These are phyloP conservation scores for Rosa chinensis DNA, from an alignment of 306 rosid genomes.

Conservation along the genomic window DNA sequence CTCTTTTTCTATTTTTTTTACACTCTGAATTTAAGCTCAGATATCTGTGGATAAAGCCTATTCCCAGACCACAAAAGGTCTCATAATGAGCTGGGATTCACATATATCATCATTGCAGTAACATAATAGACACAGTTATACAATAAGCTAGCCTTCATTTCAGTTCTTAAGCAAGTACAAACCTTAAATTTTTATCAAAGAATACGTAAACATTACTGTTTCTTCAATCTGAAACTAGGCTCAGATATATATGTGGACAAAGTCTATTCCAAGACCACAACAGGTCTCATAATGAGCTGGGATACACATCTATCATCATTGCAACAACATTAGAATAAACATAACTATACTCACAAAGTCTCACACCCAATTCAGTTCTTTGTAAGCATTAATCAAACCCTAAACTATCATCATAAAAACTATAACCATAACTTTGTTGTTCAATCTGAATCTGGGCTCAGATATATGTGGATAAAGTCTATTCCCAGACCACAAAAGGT, in stretches of 20 bases:
- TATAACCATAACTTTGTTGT: background rate
- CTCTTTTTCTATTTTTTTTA: too few relatives aligned
- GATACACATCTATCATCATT: constrained; percentile 6
- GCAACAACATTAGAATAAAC: background rate
- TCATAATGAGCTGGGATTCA: constrained; percentile 29
- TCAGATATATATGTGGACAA: constrained; percentile 5
- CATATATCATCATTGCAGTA: constrained; percentile 10
- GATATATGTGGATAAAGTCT: constrained; percentile 29
- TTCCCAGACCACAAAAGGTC: constrained; percentile 29
- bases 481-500: constrained; percentile 48
- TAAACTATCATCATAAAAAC: background rate
- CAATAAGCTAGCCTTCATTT: background rate
- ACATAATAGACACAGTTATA: too few relatives aligned
- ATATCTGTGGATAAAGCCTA: background rate
- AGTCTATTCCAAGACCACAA: constrained; percentile 12
- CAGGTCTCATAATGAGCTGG: constrained; percentile 14
- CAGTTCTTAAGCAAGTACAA: background rate
- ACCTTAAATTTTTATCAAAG: background rate
- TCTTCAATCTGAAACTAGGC: background rate
- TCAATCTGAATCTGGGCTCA: constrained; percentile 26
- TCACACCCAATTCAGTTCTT: background rate
- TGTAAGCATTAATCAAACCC: background rate
- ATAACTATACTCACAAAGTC: background rate
- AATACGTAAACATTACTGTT: background rate
- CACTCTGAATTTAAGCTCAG: background rate